Evolutionary conservation across 2,329 filamentous ascomycete genomes (phyloP).

Genomic region (Claviceps lovelessii): DNA sequence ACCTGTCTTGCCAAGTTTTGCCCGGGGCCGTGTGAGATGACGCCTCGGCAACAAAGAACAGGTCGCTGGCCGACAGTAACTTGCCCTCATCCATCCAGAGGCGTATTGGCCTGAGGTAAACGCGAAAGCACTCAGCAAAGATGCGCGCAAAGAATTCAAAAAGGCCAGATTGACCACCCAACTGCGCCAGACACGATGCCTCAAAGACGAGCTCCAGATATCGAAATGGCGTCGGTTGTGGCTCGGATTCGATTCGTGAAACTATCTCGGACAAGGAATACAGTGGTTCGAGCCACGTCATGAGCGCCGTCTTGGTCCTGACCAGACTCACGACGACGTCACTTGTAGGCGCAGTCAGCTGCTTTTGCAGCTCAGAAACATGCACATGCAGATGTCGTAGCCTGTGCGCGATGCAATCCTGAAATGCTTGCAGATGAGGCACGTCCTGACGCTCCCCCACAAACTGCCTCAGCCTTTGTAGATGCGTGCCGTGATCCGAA

Average conservation of each 20-base stretch:
- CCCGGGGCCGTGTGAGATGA: constrained; percentile 41
- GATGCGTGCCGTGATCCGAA: constrained; percentile 30
- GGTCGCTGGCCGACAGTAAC: constrained; percentile 47
- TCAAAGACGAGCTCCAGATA: constrained; percentile 69
- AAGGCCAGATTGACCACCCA: constrained; percentile 45
- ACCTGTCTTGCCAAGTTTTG: constrained; percentile 65
- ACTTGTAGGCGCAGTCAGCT: constrained; percentile 38
- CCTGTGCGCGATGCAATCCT: constrained; percentile 43
- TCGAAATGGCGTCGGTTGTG: constrained; percentile 44
- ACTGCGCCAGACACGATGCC: constrained; percentile 52
- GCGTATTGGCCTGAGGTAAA: constrained; percentile 67
- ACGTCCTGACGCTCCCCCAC: constrained; percentile 29
- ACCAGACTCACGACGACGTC: constrained; percentile 54
- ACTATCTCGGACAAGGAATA: constrained; percentile 48
- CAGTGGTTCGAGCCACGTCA: constrained; percentile 38
- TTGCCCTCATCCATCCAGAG: constrained; percentile 75
- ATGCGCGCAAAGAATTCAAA: constrained; percentile 52
- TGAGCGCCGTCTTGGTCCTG: constrained; percentile 43
- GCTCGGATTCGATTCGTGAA: constrained; percentile 35
- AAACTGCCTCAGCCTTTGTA: constrained; percentile 33
- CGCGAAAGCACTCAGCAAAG: constrained; percentile 68
- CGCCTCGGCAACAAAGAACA: constrained; percentile 60
- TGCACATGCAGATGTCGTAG: constrained; percentile 43
- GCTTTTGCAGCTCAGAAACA: constrained; percentile 45
- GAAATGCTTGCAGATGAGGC: constrained; percentile 57